phyloP scores from a whole-genome alignment of 345 rosid genomes.

The Abelmoschus esculentus region DNA sequence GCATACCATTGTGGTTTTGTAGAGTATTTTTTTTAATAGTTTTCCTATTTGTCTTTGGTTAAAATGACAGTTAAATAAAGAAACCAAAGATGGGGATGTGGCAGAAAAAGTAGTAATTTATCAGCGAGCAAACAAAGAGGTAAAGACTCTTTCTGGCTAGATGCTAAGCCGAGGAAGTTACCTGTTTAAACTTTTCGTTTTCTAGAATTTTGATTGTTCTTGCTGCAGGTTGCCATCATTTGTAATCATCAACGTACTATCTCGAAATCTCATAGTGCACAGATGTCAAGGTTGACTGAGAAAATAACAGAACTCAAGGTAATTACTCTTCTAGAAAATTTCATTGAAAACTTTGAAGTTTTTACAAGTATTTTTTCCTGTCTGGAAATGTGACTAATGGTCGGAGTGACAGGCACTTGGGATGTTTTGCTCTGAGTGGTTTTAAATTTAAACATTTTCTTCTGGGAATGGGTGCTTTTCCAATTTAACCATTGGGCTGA shows the following conservation, averaged over 20 bases:
- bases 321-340: conserved; percentile 6
- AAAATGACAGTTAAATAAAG: conserved; percentile 28
- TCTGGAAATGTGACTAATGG: too few species aligned
- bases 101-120: conserved; percentile 62
- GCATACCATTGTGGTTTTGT: too few species aligned
- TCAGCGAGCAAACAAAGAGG: conserved; percentile 88
- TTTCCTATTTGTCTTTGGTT: too few species aligned
- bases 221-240: conserved; percentile 83
- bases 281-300: conserved; percentile 64
- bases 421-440: neutral
- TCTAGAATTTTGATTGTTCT: conserved; percentile 6
- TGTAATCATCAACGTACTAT: conserved; percentile 94
- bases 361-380: too few species aligned
- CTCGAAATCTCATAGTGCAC: conserved; percentile 76
- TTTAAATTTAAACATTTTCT: neutral
- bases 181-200: neutral
- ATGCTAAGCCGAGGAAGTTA: too few species aligned
- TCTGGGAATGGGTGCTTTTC: neutral
- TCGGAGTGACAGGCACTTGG: neutral
- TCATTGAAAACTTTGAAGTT: neutral
- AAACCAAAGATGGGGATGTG: conserved; percentile 73
- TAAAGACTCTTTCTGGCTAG: conserved; percentile 19
- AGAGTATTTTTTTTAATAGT: too few species aligned
- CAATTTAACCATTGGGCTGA: conserved; percentile 10
- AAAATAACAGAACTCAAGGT: conserved; percentile 80